Base-by-base conservation (phyloP, 371 early-diverging fungal genomes). In the Circinella umbellata region DNA sequence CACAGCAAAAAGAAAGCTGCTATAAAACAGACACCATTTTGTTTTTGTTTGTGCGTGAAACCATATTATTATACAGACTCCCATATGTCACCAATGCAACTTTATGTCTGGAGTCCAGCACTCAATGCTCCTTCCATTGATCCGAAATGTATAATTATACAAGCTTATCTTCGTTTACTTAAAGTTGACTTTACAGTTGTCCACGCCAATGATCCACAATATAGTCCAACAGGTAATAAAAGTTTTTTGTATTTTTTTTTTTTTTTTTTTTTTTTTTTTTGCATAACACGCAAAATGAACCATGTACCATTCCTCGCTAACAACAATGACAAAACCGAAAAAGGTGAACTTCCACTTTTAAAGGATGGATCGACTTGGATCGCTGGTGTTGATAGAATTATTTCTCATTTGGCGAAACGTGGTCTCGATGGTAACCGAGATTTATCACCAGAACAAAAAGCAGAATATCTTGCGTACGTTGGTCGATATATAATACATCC, bases 101-200 rank as follows among this genome's bases (percentile, higher is more conserved):
- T 89, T 42, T 89, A 88, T 73, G 84, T 86, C 35, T 89, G 86
- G 83, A 85, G 89, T 34, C 71, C 82, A 36, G 84, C 84, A 34
- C 79, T 85, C n/a, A 85, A 82, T 69, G 78, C 82, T 36, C 85
- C 88, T 37, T 88, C 90, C 0, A 86, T 89, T 61, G 90, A 90
- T 65, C 87, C 90, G 7, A 84, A 80, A 46, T 89, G 89, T 69
- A 66, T 87, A 57, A 82, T 83, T 15, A 67, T 86, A 42, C 82
- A 88, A 65, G 69, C 88, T 4, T 88, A 86, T 69, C 64, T 90
- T 42, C 81, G 84, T 51, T 74, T 88, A n/a, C 69, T 86, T 36
- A 67, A 80, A 36, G 78, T 80, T 59, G 76, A 84, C 10, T 85
- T 79, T 55, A 78, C 80, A 4, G 74, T 86, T 63, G 81, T 85